Evolutionary conservation across 805 yeast genomes (phyloP).

Genomic region (Pichia scutulata): DNA sequence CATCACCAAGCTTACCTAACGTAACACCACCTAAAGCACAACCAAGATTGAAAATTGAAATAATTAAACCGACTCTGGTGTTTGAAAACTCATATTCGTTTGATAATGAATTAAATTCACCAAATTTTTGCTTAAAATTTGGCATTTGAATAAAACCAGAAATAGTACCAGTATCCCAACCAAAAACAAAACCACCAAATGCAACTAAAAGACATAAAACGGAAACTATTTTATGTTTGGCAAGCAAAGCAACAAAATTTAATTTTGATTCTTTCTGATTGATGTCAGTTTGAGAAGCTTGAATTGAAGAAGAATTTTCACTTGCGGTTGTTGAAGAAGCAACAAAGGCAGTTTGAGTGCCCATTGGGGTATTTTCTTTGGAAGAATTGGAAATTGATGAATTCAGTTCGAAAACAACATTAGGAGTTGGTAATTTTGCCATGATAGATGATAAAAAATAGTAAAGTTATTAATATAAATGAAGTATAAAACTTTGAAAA

Average conservation of each 20-base stretch:
- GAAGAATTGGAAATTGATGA: neutral
- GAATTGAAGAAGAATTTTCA: neutral
- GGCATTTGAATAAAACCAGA: constrained; percentile 62
- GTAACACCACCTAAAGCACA: constrained; percentile 64
- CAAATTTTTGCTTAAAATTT: constrained; percentile 46
- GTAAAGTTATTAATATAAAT: neutral
- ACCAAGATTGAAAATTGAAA: constrained; percentile 61
- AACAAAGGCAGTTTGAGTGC: neutral
- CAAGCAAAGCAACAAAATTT: neutral
- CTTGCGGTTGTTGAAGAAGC: neutral
- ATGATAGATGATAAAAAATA: neutral
- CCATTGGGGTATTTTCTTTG: neutral
- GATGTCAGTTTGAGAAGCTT: neutral
- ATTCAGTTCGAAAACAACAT: neutral
- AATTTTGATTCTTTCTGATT: neutral
- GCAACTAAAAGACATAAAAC: constrained; percentile 48
- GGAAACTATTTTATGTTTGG: constrained; percentile 16
- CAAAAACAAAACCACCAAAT: constrained; percentile 71
- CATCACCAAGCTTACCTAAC: constrained; percentile 48
- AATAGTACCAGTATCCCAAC: constrained; percentile 73
- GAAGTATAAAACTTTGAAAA: neutral
- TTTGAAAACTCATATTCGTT: constrained; percentile 39
- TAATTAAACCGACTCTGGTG: constrained; percentile 50
- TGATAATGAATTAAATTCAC: constrained; percentile 27
- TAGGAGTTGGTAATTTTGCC: neutral